Conservation (phyloP, 1,284 basidiomycete species). For the Ceratobasidium sp. region DNA sequence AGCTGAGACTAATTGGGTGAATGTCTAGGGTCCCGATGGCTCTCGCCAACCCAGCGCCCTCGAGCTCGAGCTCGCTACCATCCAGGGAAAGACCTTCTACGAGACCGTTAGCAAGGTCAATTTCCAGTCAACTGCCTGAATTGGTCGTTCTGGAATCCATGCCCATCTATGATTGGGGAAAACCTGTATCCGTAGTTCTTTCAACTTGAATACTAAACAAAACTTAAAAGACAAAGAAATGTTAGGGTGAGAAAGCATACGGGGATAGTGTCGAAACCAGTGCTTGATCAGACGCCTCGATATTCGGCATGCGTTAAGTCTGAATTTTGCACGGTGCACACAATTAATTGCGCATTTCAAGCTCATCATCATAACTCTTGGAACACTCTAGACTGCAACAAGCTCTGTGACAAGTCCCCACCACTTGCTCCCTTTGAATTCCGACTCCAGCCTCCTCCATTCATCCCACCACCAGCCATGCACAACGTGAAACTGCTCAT, state of each 20-base stretch:
- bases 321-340: too few species aligned
- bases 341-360: too few species aligned
- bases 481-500: slow-evolving; percentile 8
- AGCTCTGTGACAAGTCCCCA: slow-evolving; percentile 5
- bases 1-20: not conserved
- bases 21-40: slow-evolving; percentile 57
- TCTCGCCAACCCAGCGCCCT: slow-evolving; percentile 64
- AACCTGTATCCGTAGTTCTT: not conserved
- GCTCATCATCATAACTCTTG: too few species aligned
- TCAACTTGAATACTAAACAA: not conserved
- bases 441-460: slow-evolving; percentile 8
- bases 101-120: slow-evolving; percentile 55
- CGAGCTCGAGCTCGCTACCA: slow-evolving; percentile 69
- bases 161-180: not conserved
- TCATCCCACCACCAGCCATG: slow-evolving; percentile 33
- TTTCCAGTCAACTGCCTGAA: slow-evolving; percentile 42
- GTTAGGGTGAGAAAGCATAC: too few species aligned
- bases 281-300: too few species aligned
- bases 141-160: not conserved
- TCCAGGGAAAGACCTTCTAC: slow-evolving; percentile 71
- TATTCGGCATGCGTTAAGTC: too few species aligned
- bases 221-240: not conserved
- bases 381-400: too few species aligned
- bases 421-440: not conserved
- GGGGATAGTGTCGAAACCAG: too few species aligned